phyloP scores from a whole-genome alignment of 2,329 filamentous ascomycete genomes.

The Ceratocystis destructans region DNA sequence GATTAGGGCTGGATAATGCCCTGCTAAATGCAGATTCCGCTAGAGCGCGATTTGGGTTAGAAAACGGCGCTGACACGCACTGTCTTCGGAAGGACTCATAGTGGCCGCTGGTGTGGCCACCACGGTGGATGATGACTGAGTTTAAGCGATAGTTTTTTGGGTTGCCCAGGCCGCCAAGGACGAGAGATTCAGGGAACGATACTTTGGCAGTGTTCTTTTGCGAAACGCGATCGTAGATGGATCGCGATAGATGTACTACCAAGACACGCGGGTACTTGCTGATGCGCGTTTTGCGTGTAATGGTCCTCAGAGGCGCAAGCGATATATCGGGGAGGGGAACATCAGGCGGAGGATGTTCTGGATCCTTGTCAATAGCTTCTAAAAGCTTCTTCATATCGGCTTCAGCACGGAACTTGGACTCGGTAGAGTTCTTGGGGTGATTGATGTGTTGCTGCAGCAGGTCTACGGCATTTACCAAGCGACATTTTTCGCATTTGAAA shows the following conservation, averaged over 20 bases:
- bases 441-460: constrained; percentile 46
- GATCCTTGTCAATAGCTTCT: constrained; percentile 60
- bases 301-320: constrained; percentile 65
- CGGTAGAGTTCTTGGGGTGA: constrained; percentile 37
- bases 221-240: constrained; percentile 75
- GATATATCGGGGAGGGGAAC: constrained; percentile 59
- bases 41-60: constrained; percentile 68
- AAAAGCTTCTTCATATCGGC: constrained; percentile 52
- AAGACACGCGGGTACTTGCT: constrained; percentile 79
- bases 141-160: constrained; percentile 72
- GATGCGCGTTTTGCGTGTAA: constrained; percentile 77
- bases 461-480: constrained; percentile 64
- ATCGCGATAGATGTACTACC: constrained; percentile 82
- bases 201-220: constrained; percentile 94
- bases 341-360: constrained; percentile 45
- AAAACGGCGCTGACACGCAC: constrained; percentile 57
- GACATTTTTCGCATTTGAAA: constrained; percentile 88
- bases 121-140: constrained; percentile 84
- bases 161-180: constrained; percentile 64
- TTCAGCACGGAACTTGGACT: constrained; percentile 30
- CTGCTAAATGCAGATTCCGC: constrained; percentile 59
- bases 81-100: constrained; percentile 94
- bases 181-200: constrained; percentile 73
- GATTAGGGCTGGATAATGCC: constrained; percentile 36
- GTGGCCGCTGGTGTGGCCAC: constrained; percentile 88